Base-by-base conservation (phyloP, 1,284 basidiomycete genomes). In the Spongispora temasekensis region DNA sequence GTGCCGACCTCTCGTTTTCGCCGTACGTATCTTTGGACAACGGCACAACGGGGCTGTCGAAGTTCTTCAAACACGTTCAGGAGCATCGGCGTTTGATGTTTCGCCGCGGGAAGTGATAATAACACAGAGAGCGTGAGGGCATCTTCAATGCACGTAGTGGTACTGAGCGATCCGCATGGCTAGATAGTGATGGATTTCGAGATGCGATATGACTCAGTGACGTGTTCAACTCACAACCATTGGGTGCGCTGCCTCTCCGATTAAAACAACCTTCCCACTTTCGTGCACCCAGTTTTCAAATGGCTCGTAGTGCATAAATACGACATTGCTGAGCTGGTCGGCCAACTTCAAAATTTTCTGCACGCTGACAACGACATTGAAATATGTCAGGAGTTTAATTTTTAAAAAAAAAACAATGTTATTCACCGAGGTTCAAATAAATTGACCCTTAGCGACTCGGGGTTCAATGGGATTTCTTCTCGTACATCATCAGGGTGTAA, bases 241-340 rank as follows among this genome's bases (percentile, higher is more conserved):
- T 2, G 83, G 82, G 68, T 85, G 83, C 27, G 81, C 83, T 1
- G 83, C 78, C 67, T 84, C 81, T 30, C 83, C 83, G 12, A 83
- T 70, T 2, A 85, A 65, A 21, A 81, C 80, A 4, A 84, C 71
- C 57, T 75, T 78, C n/a, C 76, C 79, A 15, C 71, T 69, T 42
- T 81, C 78, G 61, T 83, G 84, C 4, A 83, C 78, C 69, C 81
- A 78, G 32, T 71, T 79, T 3, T 79, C 78, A 44, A 78, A 75
- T 55, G 66, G 72, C 48, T 74, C 75, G 40, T 72, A 76, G 52
- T 71, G 74, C 59, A 67, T 48, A 72, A 79, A 68, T 60, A 76
- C 65, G 59, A 74, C 76, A 65, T 77, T 69, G 32, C 60, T 71
- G 25, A 77, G 65, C 15, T 72, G 74, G 31, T 76, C 65, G 2